Evolutionary conservation across 768 basidiomycete genomes (phyloP).

Genomic region (Lentinus tigrinus): DNA sequence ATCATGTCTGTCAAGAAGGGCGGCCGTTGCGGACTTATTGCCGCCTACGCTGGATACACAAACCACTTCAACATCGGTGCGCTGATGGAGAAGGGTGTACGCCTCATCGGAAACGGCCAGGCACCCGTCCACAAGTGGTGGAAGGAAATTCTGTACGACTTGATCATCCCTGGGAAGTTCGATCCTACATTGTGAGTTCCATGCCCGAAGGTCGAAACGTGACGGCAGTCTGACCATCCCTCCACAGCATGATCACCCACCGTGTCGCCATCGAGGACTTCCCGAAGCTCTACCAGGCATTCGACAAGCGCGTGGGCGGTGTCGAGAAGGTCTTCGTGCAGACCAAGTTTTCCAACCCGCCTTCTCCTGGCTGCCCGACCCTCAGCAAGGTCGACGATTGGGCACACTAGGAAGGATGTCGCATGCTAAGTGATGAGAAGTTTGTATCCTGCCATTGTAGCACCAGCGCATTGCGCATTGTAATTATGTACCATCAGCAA

Average conservation of each 20-base stretch:
- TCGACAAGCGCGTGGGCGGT: slow-evolving; percentile 55
- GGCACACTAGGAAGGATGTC: slow-evolving; percentile 10
- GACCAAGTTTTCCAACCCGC: slow-evolving; percentile 51
- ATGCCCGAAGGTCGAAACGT: neutral
- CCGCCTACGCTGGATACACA: slow-evolving; percentile 65
- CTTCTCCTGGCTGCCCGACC: slow-evolving; percentile 49
- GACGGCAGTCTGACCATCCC: neutral
- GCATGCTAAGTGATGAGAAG: neutral
- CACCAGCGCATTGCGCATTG: neutral
- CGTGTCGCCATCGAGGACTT: slow-evolving; percentile 67
- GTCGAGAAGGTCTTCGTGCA: slow-evolving; percentile 76
- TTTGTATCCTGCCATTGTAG: neutral
- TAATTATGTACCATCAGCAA: slow-evolving; percentile 3
- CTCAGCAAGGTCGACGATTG: slow-evolving; percentile 56
- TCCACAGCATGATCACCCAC: slow-evolving; percentile 48
- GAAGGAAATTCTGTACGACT: slow-evolving; percentile 66
- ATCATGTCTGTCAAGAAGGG: slow-evolving; percentile 44
- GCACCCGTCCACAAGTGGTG: slow-evolving; percentile 75
- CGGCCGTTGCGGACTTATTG: slow-evolving; percentile 63
- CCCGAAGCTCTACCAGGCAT: slow-evolving; percentile 59
- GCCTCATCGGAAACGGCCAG: slow-evolving; percentile 73
- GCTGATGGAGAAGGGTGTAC: slow-evolving; percentile 74
- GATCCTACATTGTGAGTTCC: slow-evolving; percentile 56
- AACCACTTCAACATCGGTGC: slow-evolving; percentile 72
- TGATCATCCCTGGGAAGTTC: slow-evolving; percentile 62